Evolutionary conservation across 1,139 yeast species (phyloP), one percentile per base, ranked within the genome.

Genomic region (Debaryomyces udenii): DNA sequence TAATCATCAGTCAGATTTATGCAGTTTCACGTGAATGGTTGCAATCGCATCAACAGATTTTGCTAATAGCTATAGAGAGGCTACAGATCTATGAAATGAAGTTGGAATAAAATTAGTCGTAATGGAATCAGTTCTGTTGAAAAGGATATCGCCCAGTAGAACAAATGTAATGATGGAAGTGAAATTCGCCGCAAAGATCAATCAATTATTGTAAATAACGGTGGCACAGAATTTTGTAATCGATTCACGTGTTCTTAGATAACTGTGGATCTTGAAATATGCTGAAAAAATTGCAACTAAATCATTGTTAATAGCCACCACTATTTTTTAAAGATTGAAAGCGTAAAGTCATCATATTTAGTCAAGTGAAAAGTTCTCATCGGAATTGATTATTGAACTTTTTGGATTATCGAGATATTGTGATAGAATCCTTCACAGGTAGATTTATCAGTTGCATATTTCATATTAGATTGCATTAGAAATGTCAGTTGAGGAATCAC

Each of bases 201-300:
- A 20, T 20, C 7, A 6, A 6, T 20, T 7, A 6, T 7, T 20
- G 22, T 20, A 7, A 20, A 20, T 6, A 20, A 7, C 7, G 22
- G 22, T 26, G 28, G 28, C 28, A 6, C 9, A 4, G 11, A 4
- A 26, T n/a, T 22, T 26, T 6, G 28, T 31, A 38, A 38, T 30
- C 6, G 28, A 18, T 11, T 46, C 56, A 56, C 61, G 57, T 56
- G 61, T 42, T 29, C 34, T 42, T 36, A 11, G 34, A 49, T 36
- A 52, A 57, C 56, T 57, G 61, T 56, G 61, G 61, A 38, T 47
- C 38, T 38, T 30, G n/a, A n/a, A 34, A 20, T 14, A 27, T 26
- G 17, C 6, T 14, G 24, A 34, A 27, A 34, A 34, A 34, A 24
- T 34, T 34, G 37, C 37, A 34, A 23, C 37, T 34, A 34, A 34